Percentiles rank a stretch among this genome's conserved stretches.
These are phyloP conservation scores for Collybia nuda DNA, from an alignment of 768 basidiomycete species.

Conservation along the genomic window DNA sequence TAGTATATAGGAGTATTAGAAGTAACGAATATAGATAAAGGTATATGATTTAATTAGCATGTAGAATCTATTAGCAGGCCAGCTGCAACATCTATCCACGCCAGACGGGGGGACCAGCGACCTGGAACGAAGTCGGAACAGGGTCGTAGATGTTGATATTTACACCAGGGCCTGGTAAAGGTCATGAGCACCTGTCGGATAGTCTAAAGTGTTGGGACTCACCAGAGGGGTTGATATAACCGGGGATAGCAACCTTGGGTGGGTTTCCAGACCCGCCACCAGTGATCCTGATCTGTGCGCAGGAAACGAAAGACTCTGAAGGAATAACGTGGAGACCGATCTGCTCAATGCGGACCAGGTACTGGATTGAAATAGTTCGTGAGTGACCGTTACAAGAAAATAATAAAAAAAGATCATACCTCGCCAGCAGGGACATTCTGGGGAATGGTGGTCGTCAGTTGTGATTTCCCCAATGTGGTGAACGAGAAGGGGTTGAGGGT, in stretches of 20 bases:
- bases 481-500: constrained; percentile 29
- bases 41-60: too few relatives aligned
- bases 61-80: too few relatives aligned
- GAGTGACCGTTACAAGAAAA: not conserved
- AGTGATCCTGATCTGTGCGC: constrained; percentile 39
- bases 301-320: constrained; percentile 45
- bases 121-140: not conserved
- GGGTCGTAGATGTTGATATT: not conserved
- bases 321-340: constrained; percentile 39
- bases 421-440: constrained; percentile 31
- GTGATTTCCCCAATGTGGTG: constrained; percentile 19
- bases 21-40: too few relatives aligned
- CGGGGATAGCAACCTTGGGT: constrained; percentile 41
- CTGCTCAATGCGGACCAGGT: constrained; percentile 38
- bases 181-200: not conserved
- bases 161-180: not conserved
- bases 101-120: not conserved
- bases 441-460: constrained; percentile 34
- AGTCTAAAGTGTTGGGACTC: not conserved
- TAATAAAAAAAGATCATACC: constrained; percentile 10
- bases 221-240: constrained; percentile 33
- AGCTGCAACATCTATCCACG: not conserved
- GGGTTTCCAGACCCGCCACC: constrained; percentile 40
- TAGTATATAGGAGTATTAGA: too few relatives aligned
- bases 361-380: constrained; percentile 15